Conservation (phyloP, 1,284 basidiomycete genomes). For the Cutaneotrichosporon cavernicola region DNA sequence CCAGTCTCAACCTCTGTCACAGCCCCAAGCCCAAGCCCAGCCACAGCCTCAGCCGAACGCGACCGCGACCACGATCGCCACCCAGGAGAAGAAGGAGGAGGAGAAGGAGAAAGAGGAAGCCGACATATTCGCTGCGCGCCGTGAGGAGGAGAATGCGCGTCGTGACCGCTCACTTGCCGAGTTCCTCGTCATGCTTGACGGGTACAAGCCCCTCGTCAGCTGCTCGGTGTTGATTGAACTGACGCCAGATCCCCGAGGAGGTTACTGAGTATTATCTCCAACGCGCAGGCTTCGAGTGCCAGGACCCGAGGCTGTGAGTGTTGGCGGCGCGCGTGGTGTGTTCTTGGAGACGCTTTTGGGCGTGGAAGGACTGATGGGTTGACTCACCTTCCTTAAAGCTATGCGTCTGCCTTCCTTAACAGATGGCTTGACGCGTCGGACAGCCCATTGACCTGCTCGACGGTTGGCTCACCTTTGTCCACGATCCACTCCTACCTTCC, state of each 20-base stretch:
- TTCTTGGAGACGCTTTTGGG: background rate
- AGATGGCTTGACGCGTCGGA: no score
- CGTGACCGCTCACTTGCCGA: conserved; percentile 82
- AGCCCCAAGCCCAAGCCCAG: background rate
- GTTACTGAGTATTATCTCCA: conserved; percentile 98
- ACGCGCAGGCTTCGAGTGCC: conserved; percentile 91
- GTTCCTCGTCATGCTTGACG: conserved; percentile 92
- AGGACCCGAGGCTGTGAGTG: conserved; percentile 83
- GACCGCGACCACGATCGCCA: background rate
- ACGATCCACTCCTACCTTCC: background rate
- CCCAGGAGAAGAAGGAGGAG: background rate
- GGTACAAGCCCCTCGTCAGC: conserved; percentile 89
- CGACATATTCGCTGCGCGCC: conserved; percentile 43
- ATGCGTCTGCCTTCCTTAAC: no score
- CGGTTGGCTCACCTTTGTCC: background rate
- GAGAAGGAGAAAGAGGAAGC: conserved; percentile 23
- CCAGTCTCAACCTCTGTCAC: background rate
- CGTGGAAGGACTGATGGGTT: background rate
- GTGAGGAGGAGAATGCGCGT: conserved; percentile 72
- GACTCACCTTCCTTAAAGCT: background rate
- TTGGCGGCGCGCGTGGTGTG: no score
- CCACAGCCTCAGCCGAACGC: background rate
- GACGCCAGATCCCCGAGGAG: conserved; percentile 85
- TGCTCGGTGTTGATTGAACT: background rate
- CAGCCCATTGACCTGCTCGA: no score